phyloP scores from a whole-genome alignment of 164 flowering plant species.

The Vitis vinifera region DNA sequence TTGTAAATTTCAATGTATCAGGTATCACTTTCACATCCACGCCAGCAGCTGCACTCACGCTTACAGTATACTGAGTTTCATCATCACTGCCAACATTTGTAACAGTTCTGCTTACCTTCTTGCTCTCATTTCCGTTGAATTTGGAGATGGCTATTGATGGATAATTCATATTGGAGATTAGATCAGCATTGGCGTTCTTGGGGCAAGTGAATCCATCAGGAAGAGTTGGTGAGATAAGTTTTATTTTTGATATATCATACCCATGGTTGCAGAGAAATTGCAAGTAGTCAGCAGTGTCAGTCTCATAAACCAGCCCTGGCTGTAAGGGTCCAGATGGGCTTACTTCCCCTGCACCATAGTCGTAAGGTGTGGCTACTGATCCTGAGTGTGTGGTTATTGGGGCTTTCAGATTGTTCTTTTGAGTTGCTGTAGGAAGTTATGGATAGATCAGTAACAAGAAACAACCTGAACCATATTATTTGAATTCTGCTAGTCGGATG shows the following conservation, averaged over 20 bases:
- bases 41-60: conserved; percentile 39
- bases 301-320: conserved; percentile 82
- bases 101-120: conserved; percentile 54
- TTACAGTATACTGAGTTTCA: conserved; percentile 40
- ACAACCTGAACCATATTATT: background rate
- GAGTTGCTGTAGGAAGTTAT: conserved; percentile 42
- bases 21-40: conserved; percentile 57
- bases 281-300: conserved; percentile 48
- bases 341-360: conserved; percentile 72
- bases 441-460: too few species aligned
- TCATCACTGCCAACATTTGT: conserved; percentile 56
- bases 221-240: conserved; percentile 30
- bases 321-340: conserved; percentile 46
- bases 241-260: conserved; percentile 36
- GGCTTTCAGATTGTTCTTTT: conserved; percentile 43
- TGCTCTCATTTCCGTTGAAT: conserved; percentile 32
- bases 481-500: background rate
- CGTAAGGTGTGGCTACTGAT: conserved; percentile 60
- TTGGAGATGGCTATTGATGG: conserved; percentile 71
- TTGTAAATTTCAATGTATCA: conserved; percentile 43
- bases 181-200: conserved; percentile 32
- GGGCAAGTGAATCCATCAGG: conserved; percentile 57
- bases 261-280: conserved; percentile 65
- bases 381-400: conserved; percentile 51
- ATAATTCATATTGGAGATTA: conserved; percentile 69